phyloP scores from a whole-genome alignment of 179 eudicot genomes.

The Camellia oleifera region DNA sequence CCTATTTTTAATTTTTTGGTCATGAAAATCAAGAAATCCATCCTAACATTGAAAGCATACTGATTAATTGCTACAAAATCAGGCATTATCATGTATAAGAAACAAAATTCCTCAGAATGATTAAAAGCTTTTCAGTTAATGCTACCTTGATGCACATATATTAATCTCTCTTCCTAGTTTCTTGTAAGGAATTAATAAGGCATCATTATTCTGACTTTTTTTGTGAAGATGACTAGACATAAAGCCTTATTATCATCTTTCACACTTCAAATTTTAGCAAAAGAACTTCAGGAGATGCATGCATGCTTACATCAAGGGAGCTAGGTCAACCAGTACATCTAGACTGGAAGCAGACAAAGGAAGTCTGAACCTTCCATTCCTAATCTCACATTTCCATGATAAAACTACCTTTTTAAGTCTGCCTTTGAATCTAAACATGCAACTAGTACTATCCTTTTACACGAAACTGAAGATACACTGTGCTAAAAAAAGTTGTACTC shows the following conservation, averaged over 20 bases:
- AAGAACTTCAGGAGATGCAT: not conserved
- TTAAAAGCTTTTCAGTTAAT: constrained; percentile 1
- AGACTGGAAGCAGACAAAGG: not conserved
- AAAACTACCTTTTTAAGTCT: not conserved
- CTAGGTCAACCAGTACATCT: not conserved
- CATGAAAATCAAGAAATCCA: constrained; percentile 7
- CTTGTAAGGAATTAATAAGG: not conserved
- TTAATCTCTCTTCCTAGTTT: not conserved
- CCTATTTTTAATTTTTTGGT: not conserved
- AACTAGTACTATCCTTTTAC: not conserved
- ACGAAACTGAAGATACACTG: not conserved
- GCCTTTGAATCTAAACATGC: not conserved
- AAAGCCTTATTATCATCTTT: not conserved
- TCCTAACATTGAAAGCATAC: not conserved
- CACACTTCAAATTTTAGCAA: not conserved
- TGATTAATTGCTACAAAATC: not conserved
- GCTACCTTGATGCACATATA: not conserved
- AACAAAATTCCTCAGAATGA: not conserved
- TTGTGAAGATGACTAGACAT: not conserved
- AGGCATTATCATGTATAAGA: no score
- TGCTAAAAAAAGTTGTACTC: not conserved
- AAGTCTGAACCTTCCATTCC: constrained; percentile 8
- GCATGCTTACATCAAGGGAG: not conserved
- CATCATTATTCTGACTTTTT: not conserved
- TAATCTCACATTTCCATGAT: not conserved